Percentiles rank a stretch among this genome's conserved stretches.
These are phyloP conservation scores for Eutrema yunnanense DNA, from an alignment of 345 rosid genomes.

Conservation along the genomic window DNA sequence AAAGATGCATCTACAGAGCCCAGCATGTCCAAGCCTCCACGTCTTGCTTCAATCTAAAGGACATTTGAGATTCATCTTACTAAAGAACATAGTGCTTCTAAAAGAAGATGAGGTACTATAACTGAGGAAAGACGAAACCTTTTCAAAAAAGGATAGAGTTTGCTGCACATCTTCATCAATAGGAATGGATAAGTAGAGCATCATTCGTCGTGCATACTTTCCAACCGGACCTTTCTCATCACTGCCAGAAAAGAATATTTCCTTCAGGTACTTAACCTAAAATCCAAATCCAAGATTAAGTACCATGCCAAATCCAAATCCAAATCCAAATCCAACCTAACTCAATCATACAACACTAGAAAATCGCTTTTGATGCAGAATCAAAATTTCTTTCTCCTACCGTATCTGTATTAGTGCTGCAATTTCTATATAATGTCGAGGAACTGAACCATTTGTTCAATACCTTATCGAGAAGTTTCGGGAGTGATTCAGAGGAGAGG, in stretches of 20 bases:
- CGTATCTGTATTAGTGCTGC: neutral
- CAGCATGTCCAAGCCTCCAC: constrained; percentile 78
- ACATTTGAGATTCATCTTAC: constrained; percentile 13
- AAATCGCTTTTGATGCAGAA: neutral
- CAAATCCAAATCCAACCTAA: constrained; percentile 4
- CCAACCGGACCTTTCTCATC: constrained; percentile 41
- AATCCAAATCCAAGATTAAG: constrained; percentile 54
- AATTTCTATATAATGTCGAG: neutral
- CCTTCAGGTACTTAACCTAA: constrained; percentile 84
- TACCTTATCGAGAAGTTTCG: constrained; percentile 51
- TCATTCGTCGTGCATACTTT: constrained; percentile 63
- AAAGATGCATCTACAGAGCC: constrained; percentile 54
- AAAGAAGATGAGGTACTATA: neutral
- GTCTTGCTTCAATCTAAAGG: constrained; percentile 76
- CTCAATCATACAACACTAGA: neutral
- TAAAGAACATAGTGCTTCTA: neutral
- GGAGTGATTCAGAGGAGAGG: constrained; percentile 54
- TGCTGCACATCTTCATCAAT: constrained; percentile 81
- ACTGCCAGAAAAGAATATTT: constrained; percentile 68
- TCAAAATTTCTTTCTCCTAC: neutral
- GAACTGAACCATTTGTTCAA: neutral
- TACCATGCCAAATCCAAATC: neutral
- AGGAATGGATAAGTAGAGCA: constrained; percentile 66
- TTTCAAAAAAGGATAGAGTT: constrained; percentile 83
- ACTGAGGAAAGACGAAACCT: constrained; percentile 38